A percentile compares a stretch with the other conserved stretches of the same genome.
phyloP scores from a whole-genome alignment of 2,329 filamentous ascomycete genomes.

The Hysterium pulicare region DNA sequence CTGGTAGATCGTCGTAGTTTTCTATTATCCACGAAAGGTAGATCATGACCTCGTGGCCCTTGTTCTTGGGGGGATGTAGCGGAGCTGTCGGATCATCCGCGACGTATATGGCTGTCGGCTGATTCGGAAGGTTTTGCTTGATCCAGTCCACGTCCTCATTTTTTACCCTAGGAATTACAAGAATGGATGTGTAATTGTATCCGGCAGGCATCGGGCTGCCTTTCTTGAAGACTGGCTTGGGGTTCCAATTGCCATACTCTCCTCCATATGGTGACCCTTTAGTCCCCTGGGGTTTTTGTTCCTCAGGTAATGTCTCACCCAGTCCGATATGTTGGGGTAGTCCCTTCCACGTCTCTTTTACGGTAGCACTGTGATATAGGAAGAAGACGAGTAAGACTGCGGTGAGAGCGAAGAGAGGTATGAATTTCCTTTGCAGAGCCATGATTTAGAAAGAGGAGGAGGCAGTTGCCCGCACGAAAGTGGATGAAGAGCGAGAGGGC shows the following conservation, averaged over 20 bases:
- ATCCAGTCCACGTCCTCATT: constrained; percentile 56
- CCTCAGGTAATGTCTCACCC: constrained; percentile 31
- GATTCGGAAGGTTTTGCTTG: constrained; percentile 48
- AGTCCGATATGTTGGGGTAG: constrained; percentile 41
- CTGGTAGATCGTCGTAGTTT: constrained; percentile 57
- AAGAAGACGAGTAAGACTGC: constrained; percentile 35
- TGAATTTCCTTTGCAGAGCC: constrained; percentile 18
- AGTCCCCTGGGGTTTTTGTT: constrained; percentile 11
- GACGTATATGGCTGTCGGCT: constrained; percentile 50
- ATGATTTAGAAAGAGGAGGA: not conserved
- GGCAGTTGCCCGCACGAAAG: too few relatives aligned
- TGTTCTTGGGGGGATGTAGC: constrained; percentile 53
- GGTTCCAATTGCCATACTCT: constrained; percentile 37
- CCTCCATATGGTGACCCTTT: constrained; percentile 11
- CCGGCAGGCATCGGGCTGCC: constrained; percentile 39
- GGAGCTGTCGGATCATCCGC: constrained; percentile 48
- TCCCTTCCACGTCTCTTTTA: constrained; percentile 34
- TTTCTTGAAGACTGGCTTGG: constrained; percentile 28
- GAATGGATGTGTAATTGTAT: constrained; percentile 50
- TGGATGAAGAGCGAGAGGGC: too few relatives aligned
- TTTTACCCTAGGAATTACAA: constrained; percentile 54
- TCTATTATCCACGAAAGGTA: constrained; percentile 62
- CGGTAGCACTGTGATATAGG: constrained; percentile 34
- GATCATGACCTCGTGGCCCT: constrained; percentile 61
- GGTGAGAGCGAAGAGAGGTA: constrained; percentile 29